These are phyloP conservation scores for Phytophthora colocasiae DNA, from an alignment of 352 stramenopile species.

Conservation along the genomic window DNA sequence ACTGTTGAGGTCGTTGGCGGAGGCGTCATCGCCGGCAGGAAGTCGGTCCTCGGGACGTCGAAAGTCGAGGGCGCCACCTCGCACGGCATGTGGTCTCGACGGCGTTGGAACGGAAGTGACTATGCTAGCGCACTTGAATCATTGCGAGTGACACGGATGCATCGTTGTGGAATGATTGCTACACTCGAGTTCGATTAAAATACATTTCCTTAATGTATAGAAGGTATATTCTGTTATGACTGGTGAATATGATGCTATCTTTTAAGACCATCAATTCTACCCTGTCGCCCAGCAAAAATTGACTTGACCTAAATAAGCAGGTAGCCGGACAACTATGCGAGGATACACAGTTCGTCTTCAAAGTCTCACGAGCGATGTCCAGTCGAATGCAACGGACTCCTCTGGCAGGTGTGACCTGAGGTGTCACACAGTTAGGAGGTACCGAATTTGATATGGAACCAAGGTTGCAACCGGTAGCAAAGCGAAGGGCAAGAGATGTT, in stretches of 20 bases:
- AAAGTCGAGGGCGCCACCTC: constrained; percentile 2
- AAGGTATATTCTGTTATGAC: background rate
- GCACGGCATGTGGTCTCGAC: constrained; percentile 16
- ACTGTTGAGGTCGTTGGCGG: background rate
- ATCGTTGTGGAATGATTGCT: background rate
- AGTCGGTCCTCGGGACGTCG: constrained; percentile 13
- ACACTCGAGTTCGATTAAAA: background rate
- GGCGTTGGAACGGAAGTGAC: constrained; percentile 16
- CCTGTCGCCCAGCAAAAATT: background rate
- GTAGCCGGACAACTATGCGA: background rate
- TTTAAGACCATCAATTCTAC: background rate
- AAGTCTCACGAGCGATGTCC: constrained; percentile 4
- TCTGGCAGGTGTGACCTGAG: too few relatives aligned
- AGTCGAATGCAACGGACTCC: background rate
- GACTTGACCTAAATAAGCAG: too few relatives aligned
- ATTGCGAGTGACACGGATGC: constrained; percentile 8
- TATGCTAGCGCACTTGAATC: constrained; percentile 18
- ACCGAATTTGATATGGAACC: too few relatives aligned
- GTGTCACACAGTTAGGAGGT: too few relatives aligned
- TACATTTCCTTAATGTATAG: background rate
- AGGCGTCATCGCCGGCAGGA: constrained; percentile 28
- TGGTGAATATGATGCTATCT: background rate
- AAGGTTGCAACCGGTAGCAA: too few relatives aligned
- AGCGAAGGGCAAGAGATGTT: too few relatives aligned
- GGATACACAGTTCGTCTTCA: background rate